These are phyloP conservation scores for Nothopassalora personata DNA, from an alignment of 2,329 filamentous ascomycete species.

Conservation along the genomic window DNA sequence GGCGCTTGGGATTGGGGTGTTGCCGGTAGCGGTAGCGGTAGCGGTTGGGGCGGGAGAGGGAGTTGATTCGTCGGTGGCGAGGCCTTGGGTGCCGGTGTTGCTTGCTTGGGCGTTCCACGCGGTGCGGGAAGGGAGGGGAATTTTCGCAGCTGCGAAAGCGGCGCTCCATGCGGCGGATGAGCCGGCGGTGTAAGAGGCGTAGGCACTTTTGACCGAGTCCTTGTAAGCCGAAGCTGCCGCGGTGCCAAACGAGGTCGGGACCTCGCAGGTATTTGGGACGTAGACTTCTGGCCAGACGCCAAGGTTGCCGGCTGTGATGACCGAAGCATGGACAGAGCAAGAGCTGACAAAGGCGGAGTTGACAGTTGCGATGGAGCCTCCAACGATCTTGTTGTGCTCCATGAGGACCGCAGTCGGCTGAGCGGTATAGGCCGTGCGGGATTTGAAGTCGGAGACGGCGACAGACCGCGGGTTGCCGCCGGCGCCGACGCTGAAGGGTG, in stretches of 20 bases:
- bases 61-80: neutral
- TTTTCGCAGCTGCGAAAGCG: slow-evolving; percentile 15
- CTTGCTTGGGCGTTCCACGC: slow-evolving; percentile 9
- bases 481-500: slow-evolving; percentile 18
- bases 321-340: slow-evolving; percentile 17
- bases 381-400: slow-evolving; percentile 18
- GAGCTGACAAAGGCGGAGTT: slow-evolving; percentile 19
- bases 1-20: neutral
- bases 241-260: slow-evolving; percentile 16
- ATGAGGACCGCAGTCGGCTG: slow-evolving; percentile 22
- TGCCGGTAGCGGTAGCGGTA: neutral
- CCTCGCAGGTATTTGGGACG: slow-evolving; percentile 21
- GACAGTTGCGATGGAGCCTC: slow-evolving; percentile 11
- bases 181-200: slow-evolving; percentile 13
- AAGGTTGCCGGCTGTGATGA: slow-evolving; percentile 16
- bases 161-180: slow-evolving; percentile 9
- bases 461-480: slow-evolving; percentile 37
- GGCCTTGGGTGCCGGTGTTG: neutral
- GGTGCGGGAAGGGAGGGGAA: slow-evolving; percentile 9
- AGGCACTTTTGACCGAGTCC: slow-evolving; percentile 9
- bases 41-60: neutral
- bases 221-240: slow-evolving; percentile 16
- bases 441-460: slow-evolving; percentile 37
- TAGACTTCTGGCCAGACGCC: slow-evolving; percentile 20
- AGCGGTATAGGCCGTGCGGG: slow-evolving; percentile 37